Percentiles rank a stretch among this genome's conserved stretches.
Conservation (phyloP, 768 basidiomycete species). For the Myochromella boudieri region DNA sequence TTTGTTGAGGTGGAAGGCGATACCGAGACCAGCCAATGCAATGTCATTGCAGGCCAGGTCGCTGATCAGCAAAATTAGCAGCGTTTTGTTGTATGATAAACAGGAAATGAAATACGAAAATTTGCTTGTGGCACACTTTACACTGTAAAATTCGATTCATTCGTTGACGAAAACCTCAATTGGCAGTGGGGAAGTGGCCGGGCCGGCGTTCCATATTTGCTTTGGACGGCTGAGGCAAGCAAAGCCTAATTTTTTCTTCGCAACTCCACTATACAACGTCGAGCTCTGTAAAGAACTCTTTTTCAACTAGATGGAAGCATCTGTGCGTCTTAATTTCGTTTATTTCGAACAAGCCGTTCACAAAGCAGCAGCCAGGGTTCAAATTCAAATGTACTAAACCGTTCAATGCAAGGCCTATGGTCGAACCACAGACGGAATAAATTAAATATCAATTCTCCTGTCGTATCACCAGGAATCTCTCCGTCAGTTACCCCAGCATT, state of each 20-base stretch:
- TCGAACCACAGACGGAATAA: conserved; percentile 62
- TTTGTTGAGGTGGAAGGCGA: conserved; percentile 37
- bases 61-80: conserved; percentile 11
- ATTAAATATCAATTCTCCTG: conserved; percentile 62
- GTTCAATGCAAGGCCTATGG: conserved; percentile 81
- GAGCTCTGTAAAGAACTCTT: background rate
- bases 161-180: too few species aligned
- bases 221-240: background rate
- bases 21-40: conserved; percentile 37
- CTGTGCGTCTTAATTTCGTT: conserved; percentile 21
- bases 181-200: too few species aligned
- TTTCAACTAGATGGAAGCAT: conserved; percentile 23
- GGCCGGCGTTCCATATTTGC: too few species aligned
- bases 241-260: conserved; percentile 6
- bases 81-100: background rate
- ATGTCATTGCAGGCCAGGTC: conserved; percentile 12
- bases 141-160: too few species aligned
- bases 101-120: too few species aligned
- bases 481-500: conserved; percentile 21
- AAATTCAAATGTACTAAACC: conserved; percentile 75
- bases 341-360: conserved; percentile 23
- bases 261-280: background rate
- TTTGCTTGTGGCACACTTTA: too few species aligned
- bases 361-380: conserved; percentile 61
- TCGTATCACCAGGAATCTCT: conserved; percentile 23